phyloP scores from a whole-genome alignment of 148 eudicot genomes.

The Dianthus caryophyllus region DNA sequence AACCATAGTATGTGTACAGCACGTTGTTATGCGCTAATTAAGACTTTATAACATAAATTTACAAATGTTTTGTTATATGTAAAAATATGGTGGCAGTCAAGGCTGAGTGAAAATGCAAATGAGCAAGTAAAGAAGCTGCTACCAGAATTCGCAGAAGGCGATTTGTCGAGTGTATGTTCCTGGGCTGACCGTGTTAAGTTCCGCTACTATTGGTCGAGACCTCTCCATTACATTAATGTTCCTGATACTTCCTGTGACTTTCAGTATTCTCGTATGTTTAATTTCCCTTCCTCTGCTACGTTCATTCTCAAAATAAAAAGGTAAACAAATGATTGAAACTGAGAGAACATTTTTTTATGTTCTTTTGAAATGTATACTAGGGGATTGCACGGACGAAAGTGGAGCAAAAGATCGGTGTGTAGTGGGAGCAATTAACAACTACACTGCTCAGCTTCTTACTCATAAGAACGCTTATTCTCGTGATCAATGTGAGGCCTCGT shows the following conservation, averaged over 20 bases:
- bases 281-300: not conserved
- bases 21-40: too few relatives aligned
- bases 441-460: conserved; percentile 66
- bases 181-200: conserved; percentile 79
- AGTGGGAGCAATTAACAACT: conserved; percentile 81
- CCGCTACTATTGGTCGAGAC: conserved; percentile 67
- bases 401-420: conserved; percentile 64
- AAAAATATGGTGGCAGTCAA: conserved; percentile 33
- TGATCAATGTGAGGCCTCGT: conserved; percentile 17
- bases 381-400: conserved; percentile 81
- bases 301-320: not conserved
- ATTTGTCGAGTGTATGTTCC: conserved; percentile 35
- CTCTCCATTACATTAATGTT: conserved; percentile 74
- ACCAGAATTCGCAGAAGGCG: conserved; percentile 35
- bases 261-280: conserved; percentile 48
- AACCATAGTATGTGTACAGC: too few relatives aligned
- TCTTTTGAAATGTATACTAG: conserved; percentile 26
- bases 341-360: too few relatives aligned
- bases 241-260: conserved; percentile 71
- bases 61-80: too few relatives aligned
- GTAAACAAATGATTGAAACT: too few relatives aligned
- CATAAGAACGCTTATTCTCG: conserved; percentile 27
- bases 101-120: conserved; percentile 55
- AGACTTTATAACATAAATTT: too few relatives aligned
- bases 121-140: conserved; percentile 50